These are phyloP conservation scores for Tephrocybe sp. DNA, from an alignment of 768 basidiomycete species.

Conservation along the genomic window DNA sequence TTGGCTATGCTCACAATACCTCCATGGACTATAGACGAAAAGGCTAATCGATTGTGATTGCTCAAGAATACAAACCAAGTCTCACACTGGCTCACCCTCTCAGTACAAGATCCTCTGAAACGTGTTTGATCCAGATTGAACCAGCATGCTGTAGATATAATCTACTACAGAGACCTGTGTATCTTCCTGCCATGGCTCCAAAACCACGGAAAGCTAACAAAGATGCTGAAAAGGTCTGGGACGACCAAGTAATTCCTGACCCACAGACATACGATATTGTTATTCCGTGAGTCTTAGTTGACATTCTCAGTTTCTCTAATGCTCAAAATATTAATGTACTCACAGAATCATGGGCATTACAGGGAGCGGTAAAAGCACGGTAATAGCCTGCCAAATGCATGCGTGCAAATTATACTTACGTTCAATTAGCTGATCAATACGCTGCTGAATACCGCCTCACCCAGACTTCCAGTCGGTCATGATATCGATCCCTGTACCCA, in stretches of 20 bases:
- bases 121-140: background rate
- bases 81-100: too few species aligned
- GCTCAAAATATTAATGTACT: background rate
- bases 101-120: background rate
- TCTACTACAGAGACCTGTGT: background rate
- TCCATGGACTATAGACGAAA: too few species aligned
- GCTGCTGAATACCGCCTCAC: background rate
- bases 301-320: background rate
- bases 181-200: constrained; percentile 1
- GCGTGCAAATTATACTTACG: background rate
- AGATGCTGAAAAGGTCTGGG: constrained; percentile 3
- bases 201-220: constrained; percentile 2
- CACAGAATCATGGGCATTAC: constrained; percentile 13
- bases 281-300: constrained; percentile 10
- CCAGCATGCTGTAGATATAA: constrained; percentile 1
- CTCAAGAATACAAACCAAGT: too few species aligned
- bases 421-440: constrained; percentile 12
- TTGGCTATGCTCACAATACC: too few species aligned
- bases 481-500: constrained; percentile 13
- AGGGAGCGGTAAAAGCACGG: constrained; percentile 16
- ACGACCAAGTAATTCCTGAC: constrained; percentile 4
- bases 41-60: too few species aligned
- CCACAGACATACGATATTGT: constrained; percentile 15
- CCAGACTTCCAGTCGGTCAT: constrained; percentile 9
- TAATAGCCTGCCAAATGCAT: background rate